A percentile compares a stretch with the other conserved stretches of the same genome.
Conservation (phyloP, 768 basidiomycete species). For the Trametes sanguinea region DNA sequence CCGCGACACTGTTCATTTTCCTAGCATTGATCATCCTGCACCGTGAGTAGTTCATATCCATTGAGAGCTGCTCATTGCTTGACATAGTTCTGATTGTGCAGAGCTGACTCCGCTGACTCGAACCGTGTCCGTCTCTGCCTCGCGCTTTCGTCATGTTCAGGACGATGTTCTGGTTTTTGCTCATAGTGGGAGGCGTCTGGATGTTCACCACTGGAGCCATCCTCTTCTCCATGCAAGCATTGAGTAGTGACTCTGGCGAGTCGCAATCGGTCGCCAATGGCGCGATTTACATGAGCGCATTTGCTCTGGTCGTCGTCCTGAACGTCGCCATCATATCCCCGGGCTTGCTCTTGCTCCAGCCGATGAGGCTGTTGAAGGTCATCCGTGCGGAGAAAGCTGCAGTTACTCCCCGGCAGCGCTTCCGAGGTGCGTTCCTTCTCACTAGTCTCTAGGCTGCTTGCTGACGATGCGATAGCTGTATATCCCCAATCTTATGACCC, state of each 20-base stretch:
- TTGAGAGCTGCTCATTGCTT: neutral
- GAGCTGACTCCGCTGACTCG: constrained; percentile 57
- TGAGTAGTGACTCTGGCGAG: constrained; percentile 42
- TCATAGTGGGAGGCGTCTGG: constrained; percentile 58
- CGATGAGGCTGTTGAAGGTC: constrained; percentile 59
- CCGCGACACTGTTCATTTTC: constrained; percentile 58
- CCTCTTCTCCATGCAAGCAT: constrained; percentile 63
- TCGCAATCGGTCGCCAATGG: constrained; percentile 62
- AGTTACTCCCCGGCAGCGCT: constrained; percentile 75
- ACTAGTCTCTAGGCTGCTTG: neutral
- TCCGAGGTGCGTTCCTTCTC: constrained; percentile 59
- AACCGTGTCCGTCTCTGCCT: constrained; percentile 62
- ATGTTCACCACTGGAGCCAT: constrained; percentile 68
- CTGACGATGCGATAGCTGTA: constrained; percentile 44
- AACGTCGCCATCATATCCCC: constrained; percentile 71
- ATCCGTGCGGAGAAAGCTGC: constrained; percentile 57
- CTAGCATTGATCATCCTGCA: constrained; percentile 53
- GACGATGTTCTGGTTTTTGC: constrained; percentile 61
- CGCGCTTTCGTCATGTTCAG: constrained; percentile 62
- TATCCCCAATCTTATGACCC: constrained; percentile 75
- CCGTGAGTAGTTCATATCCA: constrained; percentile 44
- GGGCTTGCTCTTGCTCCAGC: constrained; percentile 73
- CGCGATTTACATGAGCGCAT: constrained; percentile 66
- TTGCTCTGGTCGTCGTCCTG: constrained; percentile 59
- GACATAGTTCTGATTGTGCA: constrained; percentile 27